Conservation (phyloP, 176 grass and related monocot genomes). For the Chloris gayana region DNA sequence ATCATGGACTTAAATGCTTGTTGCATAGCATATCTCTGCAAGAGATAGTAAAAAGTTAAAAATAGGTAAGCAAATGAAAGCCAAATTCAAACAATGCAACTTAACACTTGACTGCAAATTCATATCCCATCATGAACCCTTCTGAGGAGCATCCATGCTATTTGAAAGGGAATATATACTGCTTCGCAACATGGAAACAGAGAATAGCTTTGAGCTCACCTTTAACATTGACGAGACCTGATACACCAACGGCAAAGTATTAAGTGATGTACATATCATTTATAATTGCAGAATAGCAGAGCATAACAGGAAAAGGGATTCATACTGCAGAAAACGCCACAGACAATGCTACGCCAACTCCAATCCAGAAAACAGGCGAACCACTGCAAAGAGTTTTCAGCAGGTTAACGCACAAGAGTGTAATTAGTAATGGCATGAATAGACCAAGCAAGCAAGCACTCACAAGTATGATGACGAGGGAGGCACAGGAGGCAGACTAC, state of each 20-base stretch:
- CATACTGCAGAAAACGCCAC: conserved; percentile 74
- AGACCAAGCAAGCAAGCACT: conserved; percentile 25
- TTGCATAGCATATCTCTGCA: conserved; percentile 77
- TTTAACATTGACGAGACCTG: conserved; percentile 84
- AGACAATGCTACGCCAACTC: conserved; percentile 86
- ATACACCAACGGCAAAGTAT: conserved; percentile 39
- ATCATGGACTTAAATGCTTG: conserved; percentile 99
- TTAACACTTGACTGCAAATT: not conserved
- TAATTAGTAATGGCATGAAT: not conserved
- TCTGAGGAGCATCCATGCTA: conserved; percentile 11
- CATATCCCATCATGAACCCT: conserved; percentile 4
- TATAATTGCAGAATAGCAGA: not conserved
- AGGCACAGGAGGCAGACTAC: conserved; percentile 50
- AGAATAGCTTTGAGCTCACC: conserved; percentile 60
- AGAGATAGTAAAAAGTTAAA: conserved; percentile 32
- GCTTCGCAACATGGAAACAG: conserved; percentile 19
- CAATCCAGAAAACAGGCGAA: conserved; percentile 97
- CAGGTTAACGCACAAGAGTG: not conserved
- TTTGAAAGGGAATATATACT: conserved; percentile 32
- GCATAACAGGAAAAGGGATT: conserved; percentile 17
- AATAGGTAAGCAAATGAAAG: not conserved
- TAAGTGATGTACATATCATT: conserved; percentile 29
- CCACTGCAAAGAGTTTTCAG: conserved; percentile 56
- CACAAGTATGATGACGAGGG: conserved; percentile 60
- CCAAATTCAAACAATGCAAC: conserved; percentile 14